phyloP scores from a whole-genome alignment of 257 asterid genomes.

The Salvia hispanica region DNA sequence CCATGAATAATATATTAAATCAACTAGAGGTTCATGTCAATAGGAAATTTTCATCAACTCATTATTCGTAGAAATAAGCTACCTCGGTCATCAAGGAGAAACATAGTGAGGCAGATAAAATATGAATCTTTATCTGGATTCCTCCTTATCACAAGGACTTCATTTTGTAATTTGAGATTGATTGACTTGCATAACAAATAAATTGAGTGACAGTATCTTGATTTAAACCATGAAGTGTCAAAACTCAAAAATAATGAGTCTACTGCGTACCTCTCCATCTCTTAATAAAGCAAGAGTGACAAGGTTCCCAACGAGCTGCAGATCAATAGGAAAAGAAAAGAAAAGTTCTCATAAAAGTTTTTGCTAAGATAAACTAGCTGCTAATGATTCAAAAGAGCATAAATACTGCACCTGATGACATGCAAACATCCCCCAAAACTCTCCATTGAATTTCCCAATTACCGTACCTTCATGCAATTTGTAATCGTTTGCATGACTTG shows the following conservation, averaged over 20 bases:
- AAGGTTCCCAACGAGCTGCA: conserved; percentile 94
- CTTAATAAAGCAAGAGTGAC: conserved; percentile 70
- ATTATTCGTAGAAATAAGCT: neutral
- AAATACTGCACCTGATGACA: conserved; percentile 69
- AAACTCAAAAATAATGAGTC: conserved; percentile 18
- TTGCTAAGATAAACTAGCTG: conserved; percentile 6
- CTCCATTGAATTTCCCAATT: conserved; percentile 84
- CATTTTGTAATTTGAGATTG: conserved; percentile 10
- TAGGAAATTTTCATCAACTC: neutral
- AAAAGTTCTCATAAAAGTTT: neutral
- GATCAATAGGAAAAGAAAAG: conserved; percentile 21
- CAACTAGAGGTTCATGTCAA: neutral
- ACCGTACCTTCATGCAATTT: conserved; percentile 69
- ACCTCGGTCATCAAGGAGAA: neutral
- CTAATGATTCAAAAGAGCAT: conserved; percentile 11
- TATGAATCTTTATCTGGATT: neutral
- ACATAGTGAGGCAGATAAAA: neutral
- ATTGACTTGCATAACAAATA: conserved; percentile 2
- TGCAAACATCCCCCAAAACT: conserved; percentile 89
- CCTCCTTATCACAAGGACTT: neutral
- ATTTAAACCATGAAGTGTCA: neutral
- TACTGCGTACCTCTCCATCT: conserved; percentile 64
- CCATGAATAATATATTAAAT: neutral
- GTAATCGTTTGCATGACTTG: conserved; percentile 62
- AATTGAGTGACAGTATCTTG: neutral